Base-by-base conservation (phyloP, 2,329 filamentous ascomycete species). In the Fusarium armeniacum region DNA sequence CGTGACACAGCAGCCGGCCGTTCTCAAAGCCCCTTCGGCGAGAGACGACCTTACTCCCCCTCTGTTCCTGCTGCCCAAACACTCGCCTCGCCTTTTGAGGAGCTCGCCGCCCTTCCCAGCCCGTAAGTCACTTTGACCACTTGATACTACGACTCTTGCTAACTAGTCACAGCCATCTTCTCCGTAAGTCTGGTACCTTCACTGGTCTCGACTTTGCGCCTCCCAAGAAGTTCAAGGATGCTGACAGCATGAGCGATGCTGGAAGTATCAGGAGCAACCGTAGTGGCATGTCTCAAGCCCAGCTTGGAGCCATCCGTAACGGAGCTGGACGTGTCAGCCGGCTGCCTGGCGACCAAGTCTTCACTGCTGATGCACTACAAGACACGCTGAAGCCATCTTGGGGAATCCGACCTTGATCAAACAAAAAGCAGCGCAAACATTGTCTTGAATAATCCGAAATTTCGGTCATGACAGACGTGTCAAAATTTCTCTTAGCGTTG, bases 291-390 rank as follows among this genome's bases (percentile, higher is more conserved):
- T 97, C 93, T 7, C 85, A 88, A 6, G 81, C 86, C 53, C 88
- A 94, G 76, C 82, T 89, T 53, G 83, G 89, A 65, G 91, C 93
- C 74, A 90, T 97, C 74, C 92, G 94, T 70, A 87, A 83, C 60
- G 94, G 94, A 70, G 94, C 93, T 46, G 95, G 97, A 75, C 92
- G 94, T 67, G 89, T 98, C 70, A 96, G 93, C 77, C 90, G 92
- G 51, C 86, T 98, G 65, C 94, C 94, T 0, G 90, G 89, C 61
- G 93, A 94, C 72, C 87, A 90, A 44, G 93, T 97, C 61, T 94
- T 94, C 70, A 94, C 93, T 5, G 86, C 85, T 75, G 87, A 91
- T 35, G 88, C 93, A 59, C 80, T 95, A 78, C 80, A 83, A 60
- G 80, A 89, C 69, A 83, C 83, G 71, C 82, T 90, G 65, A 90